phyloP scores from a whole-genome alignment of 768 basidiomycete species.

The Hydnum rufescens region DNA sequence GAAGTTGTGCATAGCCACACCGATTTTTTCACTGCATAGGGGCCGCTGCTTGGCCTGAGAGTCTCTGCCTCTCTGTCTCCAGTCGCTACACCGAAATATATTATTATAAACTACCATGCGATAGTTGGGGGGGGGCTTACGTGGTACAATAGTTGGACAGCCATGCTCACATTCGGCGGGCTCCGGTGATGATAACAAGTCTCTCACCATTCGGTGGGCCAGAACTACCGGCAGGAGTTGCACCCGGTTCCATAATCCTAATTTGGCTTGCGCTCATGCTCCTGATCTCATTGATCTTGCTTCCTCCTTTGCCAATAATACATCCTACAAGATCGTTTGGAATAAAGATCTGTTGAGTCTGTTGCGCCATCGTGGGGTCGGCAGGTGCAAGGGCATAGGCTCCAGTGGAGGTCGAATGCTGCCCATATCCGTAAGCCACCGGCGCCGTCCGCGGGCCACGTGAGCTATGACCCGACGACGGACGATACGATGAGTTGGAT shows the following conservation, averaged over 20 bases:
- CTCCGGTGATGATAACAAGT: conserved; percentile 93
- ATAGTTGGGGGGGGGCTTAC: conserved; percentile 5
- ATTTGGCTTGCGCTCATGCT: conserved; percentile 91
- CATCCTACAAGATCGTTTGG: conserved; percentile 94
- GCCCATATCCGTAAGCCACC: background rate
- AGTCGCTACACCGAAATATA: conserved; percentile 11
- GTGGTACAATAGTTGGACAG: conserved; percentile 54
- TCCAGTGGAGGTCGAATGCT: background rate
- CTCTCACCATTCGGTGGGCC: conserved; percentile 41
- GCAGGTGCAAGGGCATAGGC: conserved; percentile 17
- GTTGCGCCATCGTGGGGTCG: conserved; percentile 44
- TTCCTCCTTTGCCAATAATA: conserved; percentile 95
- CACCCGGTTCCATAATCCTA: conserved; percentile 96
- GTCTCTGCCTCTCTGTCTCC: conserved; percentile 14
- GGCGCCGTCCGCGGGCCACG: conserved; percentile 2
- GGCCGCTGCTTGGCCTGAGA: background rate
- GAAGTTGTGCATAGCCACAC: too few relatives aligned
- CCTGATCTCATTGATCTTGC: conserved; percentile 97
- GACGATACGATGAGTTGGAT: conserved; percentile 43
- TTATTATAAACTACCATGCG: background rate
- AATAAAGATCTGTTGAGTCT: conserved; percentile 96
- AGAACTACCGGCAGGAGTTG: conserved; percentile 35
- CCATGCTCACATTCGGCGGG: conserved; percentile 91
- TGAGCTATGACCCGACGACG: conserved; percentile 14
- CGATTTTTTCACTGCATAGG: too few relatives aligned